These are phyloP conservation scores for Pichia sp. DNA, from an alignment of 1,139 yeast genomes.

Conservation along the genomic window DNA sequence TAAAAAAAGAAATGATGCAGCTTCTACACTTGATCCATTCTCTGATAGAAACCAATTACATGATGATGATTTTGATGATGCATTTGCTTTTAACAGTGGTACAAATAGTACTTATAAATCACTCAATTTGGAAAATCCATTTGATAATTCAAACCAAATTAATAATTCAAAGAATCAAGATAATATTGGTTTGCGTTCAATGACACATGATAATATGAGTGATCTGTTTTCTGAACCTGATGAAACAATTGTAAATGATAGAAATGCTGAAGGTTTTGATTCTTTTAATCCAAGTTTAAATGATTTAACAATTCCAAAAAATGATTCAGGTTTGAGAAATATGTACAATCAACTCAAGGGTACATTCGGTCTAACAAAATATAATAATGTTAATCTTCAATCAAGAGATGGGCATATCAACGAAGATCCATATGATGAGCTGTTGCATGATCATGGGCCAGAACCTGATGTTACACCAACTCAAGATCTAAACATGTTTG, in stretches of 20 bases:
- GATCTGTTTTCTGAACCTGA: constrained; percentile 13
- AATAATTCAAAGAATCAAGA: not conserved
- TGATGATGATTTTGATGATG: constrained; percentile 1
- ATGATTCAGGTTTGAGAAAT: constrained; percentile 19
- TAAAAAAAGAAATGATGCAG: not conserved
- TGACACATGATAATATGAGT: constrained; percentile 3
- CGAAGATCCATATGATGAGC: constrained; percentile 19
- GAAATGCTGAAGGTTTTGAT: constrained; percentile 1
- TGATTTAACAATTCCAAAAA: constrained; percentile 8
- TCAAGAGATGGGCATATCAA: constrained; percentile 1
- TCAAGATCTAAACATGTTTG: constrained; percentile 21
- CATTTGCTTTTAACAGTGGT: not conserved
- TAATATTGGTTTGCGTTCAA: not conserved
- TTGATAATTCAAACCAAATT: constrained; percentile 5
- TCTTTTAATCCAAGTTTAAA: constrained; percentile 3
- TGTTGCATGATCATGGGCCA: constrained; percentile 22
- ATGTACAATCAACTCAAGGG: constrained; percentile 23
- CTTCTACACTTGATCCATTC: constrained; percentile 15
- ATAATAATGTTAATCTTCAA: constrained; percentile 21
- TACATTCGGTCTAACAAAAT: constrained; percentile 22
- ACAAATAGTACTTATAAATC: not conserved
- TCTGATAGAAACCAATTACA: constrained; percentile 10
- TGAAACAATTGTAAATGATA: constrained; percentile 12
- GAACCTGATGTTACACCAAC: constrained; percentile 17
- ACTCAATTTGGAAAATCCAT: constrained; percentile 11